phyloP scores from a whole-genome alignment of 306 rosid genomes.

The Castanospermum australe region DNA sequence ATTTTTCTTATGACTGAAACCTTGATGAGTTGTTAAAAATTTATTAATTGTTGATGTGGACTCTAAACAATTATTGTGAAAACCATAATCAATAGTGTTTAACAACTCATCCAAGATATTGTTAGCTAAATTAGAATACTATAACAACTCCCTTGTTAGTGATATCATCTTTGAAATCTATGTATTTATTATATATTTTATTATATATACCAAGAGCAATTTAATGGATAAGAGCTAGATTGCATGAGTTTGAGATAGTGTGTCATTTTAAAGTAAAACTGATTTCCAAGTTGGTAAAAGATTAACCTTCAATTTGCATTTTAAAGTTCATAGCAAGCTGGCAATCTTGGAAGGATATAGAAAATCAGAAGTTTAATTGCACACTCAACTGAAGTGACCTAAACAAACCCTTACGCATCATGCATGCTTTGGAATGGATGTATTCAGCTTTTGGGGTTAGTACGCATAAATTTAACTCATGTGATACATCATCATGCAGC shows the following conservation, averaged over 20 bases:
- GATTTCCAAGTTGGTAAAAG: background rate
- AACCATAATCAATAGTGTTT: no score
- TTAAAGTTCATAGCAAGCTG: background rate
- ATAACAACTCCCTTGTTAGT: no score
- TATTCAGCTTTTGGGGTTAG: background rate
- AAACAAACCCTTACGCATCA: background rate
- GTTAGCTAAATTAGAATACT: no score
- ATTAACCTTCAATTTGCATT: background rate
- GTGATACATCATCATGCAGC: constrained; percentile 24
- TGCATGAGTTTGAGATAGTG: background rate
- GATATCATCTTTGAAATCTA: no score
- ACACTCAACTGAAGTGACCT: constrained; percentile 22
- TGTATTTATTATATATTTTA: no score
- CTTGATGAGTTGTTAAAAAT: no score
- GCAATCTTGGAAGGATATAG: background rate
- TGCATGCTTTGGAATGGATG: background rate
- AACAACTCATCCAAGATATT: no score
- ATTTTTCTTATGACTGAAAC: no score
- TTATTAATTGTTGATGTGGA: no score
- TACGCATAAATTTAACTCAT: background rate
- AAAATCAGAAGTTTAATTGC: background rate
- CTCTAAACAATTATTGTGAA: no score
- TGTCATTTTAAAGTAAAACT: background rate
- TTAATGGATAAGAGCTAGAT: no score
- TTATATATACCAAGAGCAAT: no score